Conservation (phyloP, 768 basidiomycete species). For the Gautieria morchelliformis region DNA sequence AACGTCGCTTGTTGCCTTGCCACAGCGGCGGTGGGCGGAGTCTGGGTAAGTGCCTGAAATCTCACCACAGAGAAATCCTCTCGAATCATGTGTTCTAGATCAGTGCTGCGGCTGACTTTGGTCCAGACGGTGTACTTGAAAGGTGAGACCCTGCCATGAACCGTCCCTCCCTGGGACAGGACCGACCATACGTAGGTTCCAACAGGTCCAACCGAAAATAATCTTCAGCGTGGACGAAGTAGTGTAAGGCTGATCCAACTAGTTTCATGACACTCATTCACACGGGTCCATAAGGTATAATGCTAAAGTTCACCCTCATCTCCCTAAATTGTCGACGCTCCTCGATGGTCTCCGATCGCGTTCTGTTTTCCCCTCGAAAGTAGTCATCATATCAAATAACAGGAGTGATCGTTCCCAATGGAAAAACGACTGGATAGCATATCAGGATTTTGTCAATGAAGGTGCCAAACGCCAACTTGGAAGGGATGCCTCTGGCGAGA, state of each 20-base stretch:
- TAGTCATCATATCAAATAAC: slow-evolving; percentile 46
- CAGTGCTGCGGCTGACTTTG: slow-evolving; percentile 75
- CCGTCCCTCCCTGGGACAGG: slow-evolving; percentile 4
- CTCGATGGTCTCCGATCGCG: slow-evolving; percentile 39
- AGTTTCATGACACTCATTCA: not conserved
- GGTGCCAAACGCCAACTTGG: slow-evolving; percentile 39
- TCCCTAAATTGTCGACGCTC: slow-evolving; percentile 52
- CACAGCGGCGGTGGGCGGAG: slow-evolving; percentile 61
- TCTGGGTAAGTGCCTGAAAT: slow-evolving; percentile 39
- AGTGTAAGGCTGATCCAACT: slow-evolving; percentile 34
- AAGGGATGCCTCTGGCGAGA: slow-evolving; percentile 41
- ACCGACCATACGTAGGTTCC: slow-evolving; percentile 35
- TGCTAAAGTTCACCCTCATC: slow-evolving; percentile 56
- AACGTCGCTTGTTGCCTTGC: slow-evolving; percentile 61
- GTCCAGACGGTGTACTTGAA: slow-evolving; percentile 67
- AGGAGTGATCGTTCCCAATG: slow-evolving; percentile 27
- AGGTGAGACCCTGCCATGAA: slow-evolving; percentile 30
- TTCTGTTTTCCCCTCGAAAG: slow-evolving; percentile 30
- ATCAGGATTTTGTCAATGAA: slow-evolving; percentile 42
- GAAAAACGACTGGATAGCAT: slow-evolving; percentile 41
- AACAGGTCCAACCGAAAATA: slow-evolving; percentile 68
- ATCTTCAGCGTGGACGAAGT: slow-evolving; percentile 68
- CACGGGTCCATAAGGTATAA: slow-evolving; percentile 43
- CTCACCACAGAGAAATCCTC: not conserved
- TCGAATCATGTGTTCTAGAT: slow-evolving; percentile 16